phyloP scores from a whole-genome alignment of 2,329 filamentous ascomycete genomes.

The Cordyceps farinosa region DNA sequence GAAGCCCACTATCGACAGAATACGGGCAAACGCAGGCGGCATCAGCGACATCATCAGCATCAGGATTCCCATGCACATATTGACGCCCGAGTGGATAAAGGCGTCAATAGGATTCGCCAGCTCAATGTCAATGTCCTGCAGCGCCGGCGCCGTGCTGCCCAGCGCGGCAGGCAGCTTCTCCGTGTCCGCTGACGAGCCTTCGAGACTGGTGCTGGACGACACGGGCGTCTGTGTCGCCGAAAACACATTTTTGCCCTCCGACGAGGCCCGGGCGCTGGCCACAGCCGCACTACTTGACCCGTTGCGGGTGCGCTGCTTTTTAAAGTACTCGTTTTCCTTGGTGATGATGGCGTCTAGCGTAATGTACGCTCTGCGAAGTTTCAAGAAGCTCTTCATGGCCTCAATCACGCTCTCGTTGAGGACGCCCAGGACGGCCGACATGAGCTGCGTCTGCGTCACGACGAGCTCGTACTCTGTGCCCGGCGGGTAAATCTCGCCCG shows the following conservation, averaged over 20 bases:
- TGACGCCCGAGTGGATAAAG: constrained; percentile 85
- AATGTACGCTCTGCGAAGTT: constrained; percentile 81
- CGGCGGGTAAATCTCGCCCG: constrained; percentile 59
- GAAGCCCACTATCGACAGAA: constrained; percentile 88
- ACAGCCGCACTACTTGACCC: constrained; percentile 23
- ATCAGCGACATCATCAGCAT: constrained; percentile 88
- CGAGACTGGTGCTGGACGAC: constrained; percentile 1
- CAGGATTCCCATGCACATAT: constrained; percentile 85
- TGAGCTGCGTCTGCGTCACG: constrained; percentile 80
- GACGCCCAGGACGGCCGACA: constrained; percentile 83
- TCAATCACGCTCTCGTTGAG: constrained; percentile 92
- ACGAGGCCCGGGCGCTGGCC: not conserved
- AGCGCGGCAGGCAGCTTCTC: constrained; percentile 29
- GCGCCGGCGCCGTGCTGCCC: constrained; percentile 5
- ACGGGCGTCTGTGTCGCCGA: constrained; percentile 21
- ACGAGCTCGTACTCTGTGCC: constrained; percentile 86
- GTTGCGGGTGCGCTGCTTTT: constrained; percentile 29
- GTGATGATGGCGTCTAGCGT: constrained; percentile 76
- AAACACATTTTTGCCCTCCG: constrained; percentile 29
- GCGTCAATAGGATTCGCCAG: constrained; percentile 66
- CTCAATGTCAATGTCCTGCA: constrained; percentile 15
- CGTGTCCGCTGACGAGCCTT: constrained; percentile 42
- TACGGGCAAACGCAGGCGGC: constrained; percentile 81
- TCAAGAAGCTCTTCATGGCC: constrained; percentile 87
- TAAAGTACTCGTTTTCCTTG: constrained; percentile 54